Conservation (phyloP, 2,329 filamentous ascomycete species). For the Tolypocladium album region DNA sequence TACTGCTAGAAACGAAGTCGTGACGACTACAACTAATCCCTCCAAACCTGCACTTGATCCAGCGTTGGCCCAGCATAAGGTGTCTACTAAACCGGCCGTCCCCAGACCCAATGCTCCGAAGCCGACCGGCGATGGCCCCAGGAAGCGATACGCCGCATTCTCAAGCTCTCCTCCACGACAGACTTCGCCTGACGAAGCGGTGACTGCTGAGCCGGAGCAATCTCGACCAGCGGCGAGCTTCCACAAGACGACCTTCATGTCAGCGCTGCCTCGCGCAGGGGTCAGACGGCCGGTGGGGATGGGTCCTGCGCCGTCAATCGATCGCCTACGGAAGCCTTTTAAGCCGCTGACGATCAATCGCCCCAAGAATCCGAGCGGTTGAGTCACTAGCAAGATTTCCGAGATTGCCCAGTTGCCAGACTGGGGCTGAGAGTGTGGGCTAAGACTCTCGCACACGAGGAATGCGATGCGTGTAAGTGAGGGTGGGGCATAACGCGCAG, state of each 20-base stretch:
- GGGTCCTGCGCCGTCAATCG: slow-evolving; percentile 35
- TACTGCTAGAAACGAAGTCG: slow-evolving; percentile 5
- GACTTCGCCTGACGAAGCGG: slow-evolving; percentile 9
- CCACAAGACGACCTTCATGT: slow-evolving; percentile 39
- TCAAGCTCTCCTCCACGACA: slow-evolving; percentile 43
- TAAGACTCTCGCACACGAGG: not conserved
- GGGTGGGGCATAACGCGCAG: not conserved
- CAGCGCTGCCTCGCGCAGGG: slow-evolving; percentile 22
- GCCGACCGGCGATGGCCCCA: slow-evolving; percentile 15
- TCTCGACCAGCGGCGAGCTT: slow-evolving; percentile 30
- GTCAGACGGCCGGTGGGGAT: slow-evolving; percentile 34
- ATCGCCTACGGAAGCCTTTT: slow-evolving; percentile 42
- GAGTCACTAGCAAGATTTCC: not conserved
- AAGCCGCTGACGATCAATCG: slow-evolving; percentile 45
- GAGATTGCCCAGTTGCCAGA: not conserved
- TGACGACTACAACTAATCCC: slow-evolving; percentile 1
- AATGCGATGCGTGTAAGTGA: not conserved
- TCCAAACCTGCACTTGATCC: slow-evolving; percentile 16
- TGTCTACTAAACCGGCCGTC: slow-evolving; percentile 25
- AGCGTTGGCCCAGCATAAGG: slow-evolving; percentile 26
- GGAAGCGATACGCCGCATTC: slow-evolving; percentile 43
- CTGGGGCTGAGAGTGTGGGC: not conserved
- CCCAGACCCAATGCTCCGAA: slow-evolving; percentile 19
- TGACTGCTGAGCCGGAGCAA: slow-evolving; percentile 13
- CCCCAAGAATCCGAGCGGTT: slow-evolving; percentile 13